Conservation (phyloP, 2,329 filamentous ascomycete genomes). For the Colletotrichum sp. region DNA sequence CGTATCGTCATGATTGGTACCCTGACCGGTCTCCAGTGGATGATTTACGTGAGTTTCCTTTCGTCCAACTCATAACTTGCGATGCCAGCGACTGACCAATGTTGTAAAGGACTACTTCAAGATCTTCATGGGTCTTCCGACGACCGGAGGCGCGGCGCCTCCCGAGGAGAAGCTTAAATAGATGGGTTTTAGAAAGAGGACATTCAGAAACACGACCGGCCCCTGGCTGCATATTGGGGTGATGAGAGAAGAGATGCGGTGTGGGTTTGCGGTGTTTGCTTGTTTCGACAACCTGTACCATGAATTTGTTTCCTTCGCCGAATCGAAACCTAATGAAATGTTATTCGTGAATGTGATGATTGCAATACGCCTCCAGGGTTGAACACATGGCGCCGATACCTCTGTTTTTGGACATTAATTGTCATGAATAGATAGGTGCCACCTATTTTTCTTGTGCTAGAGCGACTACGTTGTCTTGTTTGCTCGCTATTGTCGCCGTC, state of each 20-base stretch:
- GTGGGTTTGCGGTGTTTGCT: neutral
- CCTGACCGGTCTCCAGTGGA: slow-evolving; percentile 86
- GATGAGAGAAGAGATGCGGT: neutral
- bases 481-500: neutral
- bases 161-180: slow-evolving; percentile 53
- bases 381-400: neutral
- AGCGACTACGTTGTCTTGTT: neutral
- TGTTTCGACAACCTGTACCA: neutral
- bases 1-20: slow-evolving; percentile 89
- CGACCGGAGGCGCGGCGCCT: slow-evolving; percentile 72
- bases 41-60: slow-evolving; percentile 75
- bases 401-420: neutral
- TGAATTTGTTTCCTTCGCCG: neutral
- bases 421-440: neutral
- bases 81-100: slow-evolving; percentile 18
- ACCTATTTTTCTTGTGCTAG: neutral
- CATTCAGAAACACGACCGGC: neutral
- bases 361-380: neutral
- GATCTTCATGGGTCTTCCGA: slow-evolving; percentile 87
- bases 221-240: neutral
- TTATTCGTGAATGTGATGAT: neutral
- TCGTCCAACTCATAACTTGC: neutral
- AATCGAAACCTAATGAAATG: neutral
- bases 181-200: neutral
- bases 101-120: slow-evolving; percentile 76